A percentile compares a stretch with the other conserved stretches of the same genome.
These are phyloP conservation scores for Leccinum aurantiacum DNA, from an alignment of 768 basidiomycete genomes.

Conservation along the genomic window DNA sequence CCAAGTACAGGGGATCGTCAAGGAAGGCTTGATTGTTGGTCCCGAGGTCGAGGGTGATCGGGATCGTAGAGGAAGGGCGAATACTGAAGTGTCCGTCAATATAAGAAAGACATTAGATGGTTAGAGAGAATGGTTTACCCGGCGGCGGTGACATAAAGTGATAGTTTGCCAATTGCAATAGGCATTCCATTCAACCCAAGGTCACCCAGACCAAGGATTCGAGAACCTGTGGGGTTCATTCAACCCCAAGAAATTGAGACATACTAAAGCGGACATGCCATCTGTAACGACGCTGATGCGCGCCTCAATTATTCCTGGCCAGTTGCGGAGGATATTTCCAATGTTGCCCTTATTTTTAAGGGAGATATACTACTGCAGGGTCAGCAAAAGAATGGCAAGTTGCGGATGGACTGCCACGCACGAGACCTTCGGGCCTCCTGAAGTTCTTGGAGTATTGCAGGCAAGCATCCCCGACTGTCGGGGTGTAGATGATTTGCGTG, in stretches of 20 bases:
- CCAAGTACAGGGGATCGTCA: constrained; percentile 88
- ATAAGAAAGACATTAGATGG: not conserved
- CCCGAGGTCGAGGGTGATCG: constrained; percentile 85
- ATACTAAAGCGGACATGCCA: constrained; percentile 42
- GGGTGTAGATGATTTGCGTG: constrained; percentile 86
- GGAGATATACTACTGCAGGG: constrained; percentile 60
- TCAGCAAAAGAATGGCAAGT: constrained; percentile 5
- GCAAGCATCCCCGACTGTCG: constrained; percentile 90
- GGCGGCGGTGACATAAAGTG: constrained; percentile 86
- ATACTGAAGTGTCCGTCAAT: constrained; percentile 45
- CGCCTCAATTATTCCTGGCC: constrained; percentile 72
- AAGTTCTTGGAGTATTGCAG: constrained; percentile 80
- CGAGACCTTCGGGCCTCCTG: constrained; percentile 70
- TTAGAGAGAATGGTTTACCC: constrained; percentile 49
- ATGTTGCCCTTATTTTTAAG: constrained; percentile 84
- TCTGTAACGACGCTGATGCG: constrained; percentile 92
- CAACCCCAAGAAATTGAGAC: constrained; percentile 1
- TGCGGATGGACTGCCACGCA: constrained; percentile 33
- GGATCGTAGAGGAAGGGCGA: constrained; percentile 74
- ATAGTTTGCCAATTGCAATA: constrained; percentile 90
- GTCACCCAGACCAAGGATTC: constrained; percentile 87
- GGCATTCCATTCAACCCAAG: constrained; percentile 84
- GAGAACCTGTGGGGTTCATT: constrained; percentile 51
- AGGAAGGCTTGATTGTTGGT: constrained; percentile 81
- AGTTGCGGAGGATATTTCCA: constrained; percentile 63